These are phyloP conservation scores for Coprinellus micaceus DNA, from an alignment of 768 basidiomycete species.

Conservation along the genomic window DNA sequence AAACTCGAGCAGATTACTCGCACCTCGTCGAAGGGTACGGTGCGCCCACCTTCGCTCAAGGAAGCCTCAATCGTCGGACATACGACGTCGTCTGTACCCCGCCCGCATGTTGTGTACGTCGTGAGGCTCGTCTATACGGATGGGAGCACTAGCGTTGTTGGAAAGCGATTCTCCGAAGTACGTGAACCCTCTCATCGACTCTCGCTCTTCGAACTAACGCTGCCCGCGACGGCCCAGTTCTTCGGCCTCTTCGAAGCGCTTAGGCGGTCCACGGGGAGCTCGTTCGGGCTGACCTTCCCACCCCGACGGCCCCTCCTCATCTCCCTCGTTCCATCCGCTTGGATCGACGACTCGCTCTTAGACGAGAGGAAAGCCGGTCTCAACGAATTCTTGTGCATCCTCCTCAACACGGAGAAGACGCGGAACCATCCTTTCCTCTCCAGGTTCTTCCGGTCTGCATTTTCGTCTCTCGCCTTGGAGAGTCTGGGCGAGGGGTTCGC, in stretches of 20 bases:
- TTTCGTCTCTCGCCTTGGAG: constrained; percentile 44
- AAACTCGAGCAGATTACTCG: background rate
- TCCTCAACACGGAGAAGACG: constrained; percentile 36
- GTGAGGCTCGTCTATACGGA: constrained; percentile 30
- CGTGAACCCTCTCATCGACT: background rate
- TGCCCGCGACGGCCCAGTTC: constrained; percentile 21
- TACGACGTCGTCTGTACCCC: constrained; percentile 43
- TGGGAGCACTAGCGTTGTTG: constrained; percentile 28
- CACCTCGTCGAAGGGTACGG: background rate
- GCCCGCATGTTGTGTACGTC: constrained; percentile 45
- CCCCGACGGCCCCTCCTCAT: constrained; percentile 50
- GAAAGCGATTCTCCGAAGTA: constrained; percentile 47
- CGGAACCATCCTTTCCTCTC: constrained; percentile 29
- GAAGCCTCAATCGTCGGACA: constrained; percentile 32
- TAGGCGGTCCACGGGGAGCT: constrained; percentile 7
- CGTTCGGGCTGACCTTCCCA: constrained; percentile 39
- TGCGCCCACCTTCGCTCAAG: background rate
- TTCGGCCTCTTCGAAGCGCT: constrained; percentile 38
- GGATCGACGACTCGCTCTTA: constrained; percentile 52
- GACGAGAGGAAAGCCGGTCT: constrained; percentile 49
- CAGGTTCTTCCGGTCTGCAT: constrained; percentile 34
- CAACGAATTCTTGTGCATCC: constrained; percentile 36
- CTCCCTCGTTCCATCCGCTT: constrained; percentile 47
- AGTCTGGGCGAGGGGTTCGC: constrained; percentile 26
- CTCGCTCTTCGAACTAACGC: background rate